Conservation (phyloP, 1,139 yeast species). For the Pneumocystis carinii region DNA sequence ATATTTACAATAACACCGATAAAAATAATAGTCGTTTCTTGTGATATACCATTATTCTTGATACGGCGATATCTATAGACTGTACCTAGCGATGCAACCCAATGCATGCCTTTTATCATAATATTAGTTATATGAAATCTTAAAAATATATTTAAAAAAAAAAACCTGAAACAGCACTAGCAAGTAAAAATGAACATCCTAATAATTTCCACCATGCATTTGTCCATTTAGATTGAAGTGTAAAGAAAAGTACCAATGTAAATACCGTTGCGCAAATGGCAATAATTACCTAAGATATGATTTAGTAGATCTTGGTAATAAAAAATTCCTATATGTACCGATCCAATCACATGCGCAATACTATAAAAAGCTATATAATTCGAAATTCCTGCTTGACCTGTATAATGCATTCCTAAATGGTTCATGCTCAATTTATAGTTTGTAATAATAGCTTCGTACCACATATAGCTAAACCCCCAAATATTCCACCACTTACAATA, state of each 20-base stretch:
- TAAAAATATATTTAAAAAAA: background rate
- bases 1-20: constrained; percentile 3
- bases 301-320: background rate
- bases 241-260: constrained; percentile 4
- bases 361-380: constrained; percentile 2
- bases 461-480: constrained; percentile 3
- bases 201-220: constrained; percentile 1
- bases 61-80: background rate
- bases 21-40: background rate
- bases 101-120: constrained; percentile 4
- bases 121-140: background rate
- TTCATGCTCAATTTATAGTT: background rate
- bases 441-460: background rate
- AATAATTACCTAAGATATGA: background rate
- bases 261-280: constrained; percentile 5
- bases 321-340: background rate
- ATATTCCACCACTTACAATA: constrained; percentile 1
- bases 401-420: constrained; percentile 2
- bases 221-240: constrained; percentile 6
- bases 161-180: constrained; percentile 5
- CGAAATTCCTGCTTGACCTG: constrained; percentile 5
- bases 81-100: constrained; percentile 3
- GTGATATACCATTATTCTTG: background rate
- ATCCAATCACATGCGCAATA: constrained; percentile 4
- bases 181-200: background rate